phyloP scores from a whole-genome alignment of 1,139 yeast genomes.

The Hyphopichia khmerensis region DNA sequence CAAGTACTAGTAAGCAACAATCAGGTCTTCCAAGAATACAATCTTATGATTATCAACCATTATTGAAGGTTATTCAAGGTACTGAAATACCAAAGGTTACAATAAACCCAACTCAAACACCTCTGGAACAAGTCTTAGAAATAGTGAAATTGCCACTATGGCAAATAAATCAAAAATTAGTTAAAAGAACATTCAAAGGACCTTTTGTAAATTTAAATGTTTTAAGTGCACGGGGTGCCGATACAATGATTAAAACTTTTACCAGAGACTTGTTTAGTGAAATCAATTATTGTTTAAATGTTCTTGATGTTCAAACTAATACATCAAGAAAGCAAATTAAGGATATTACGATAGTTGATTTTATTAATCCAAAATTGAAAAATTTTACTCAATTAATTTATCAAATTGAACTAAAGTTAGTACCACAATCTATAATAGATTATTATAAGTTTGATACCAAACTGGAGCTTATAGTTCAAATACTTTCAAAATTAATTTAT shows the following conservation, averaged over 20 bases:
- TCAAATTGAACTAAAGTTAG: slow-evolving; percentile 16
- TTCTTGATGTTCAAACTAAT: neutral
- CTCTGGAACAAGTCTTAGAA: slow-evolving; percentile 2
- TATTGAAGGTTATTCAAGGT: neutral
- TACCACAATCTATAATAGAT: slow-evolving; percentile 19
- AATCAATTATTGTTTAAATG: neutral
- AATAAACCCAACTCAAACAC: neutral
- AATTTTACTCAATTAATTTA: slow-evolving; percentile 18
- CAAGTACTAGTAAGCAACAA: too few relatives aligned
- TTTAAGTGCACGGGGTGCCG: neutral
- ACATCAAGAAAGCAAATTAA: neutral
- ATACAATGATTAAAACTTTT: neutral
- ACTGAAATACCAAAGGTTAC: neutral
- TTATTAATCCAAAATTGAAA: slow-evolving; percentile 28
- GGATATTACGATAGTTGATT: slow-evolving; percentile 3
- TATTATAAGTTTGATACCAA: slow-evolving; percentile 16
- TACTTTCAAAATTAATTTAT: slow-evolving; percentile 24
- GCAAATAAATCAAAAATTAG: neutral
- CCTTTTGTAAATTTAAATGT: neutral
- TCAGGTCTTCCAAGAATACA: too few relatives aligned
- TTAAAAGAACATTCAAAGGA: neutral
- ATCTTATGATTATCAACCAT: neutral
- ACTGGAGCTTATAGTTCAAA: slow-evolving; percentile 16
- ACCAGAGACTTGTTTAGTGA: neutral
- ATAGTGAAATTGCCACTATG: slow-evolving; percentile 3